Conservation (phyloP, 2,329 filamentous ascomycete species). For the Neofusicoccum ribis region DNA sequence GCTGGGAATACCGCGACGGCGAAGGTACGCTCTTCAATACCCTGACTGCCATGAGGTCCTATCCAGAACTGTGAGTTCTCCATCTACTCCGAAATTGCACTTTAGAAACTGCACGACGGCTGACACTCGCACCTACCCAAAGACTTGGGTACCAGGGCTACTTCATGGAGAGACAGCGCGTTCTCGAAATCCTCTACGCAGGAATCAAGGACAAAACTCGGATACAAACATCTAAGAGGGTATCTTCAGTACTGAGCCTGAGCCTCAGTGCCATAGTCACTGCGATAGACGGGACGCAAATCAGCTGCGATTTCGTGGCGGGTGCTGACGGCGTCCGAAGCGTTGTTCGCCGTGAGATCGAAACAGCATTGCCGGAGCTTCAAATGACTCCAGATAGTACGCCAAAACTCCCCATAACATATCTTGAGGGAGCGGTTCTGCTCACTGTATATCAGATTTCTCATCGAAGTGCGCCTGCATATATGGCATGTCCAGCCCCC, state of each 20-base stretch:
- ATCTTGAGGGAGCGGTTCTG: slow-evolving; percentile 20
- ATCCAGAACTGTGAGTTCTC: neutral
- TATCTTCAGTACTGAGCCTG: neutral
- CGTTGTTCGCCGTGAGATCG: slow-evolving; percentile 16
- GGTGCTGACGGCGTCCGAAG: slow-evolving; percentile 20
- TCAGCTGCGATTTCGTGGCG: slow-evolving; percentile 17
- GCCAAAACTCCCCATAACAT: slow-evolving; percentile 11
- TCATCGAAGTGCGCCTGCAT: slow-evolving; percentile 10
- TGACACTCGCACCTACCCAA: neutral
- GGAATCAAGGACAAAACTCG: slow-evolving; percentile 27
- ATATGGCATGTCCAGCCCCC: neutral
- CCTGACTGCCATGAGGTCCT: slow-evolving; percentile 20
- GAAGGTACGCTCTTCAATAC: slow-evolving; percentile 18
- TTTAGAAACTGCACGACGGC: too few relatives aligned
- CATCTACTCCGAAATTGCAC: too few relatives aligned
- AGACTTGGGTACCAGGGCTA: slow-evolving; percentile 15
- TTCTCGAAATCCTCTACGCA: slow-evolving; percentile 29
- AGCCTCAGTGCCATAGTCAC: neutral
- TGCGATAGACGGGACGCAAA: slow-evolving; percentile 9
- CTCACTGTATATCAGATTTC: slow-evolving; percentile 19
- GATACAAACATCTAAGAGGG: slow-evolving; percentile 23
- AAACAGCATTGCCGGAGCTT: neutral
- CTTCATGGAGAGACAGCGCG: slow-evolving; percentile 30
- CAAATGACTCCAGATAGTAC: neutral
- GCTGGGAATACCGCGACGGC: slow-evolving; percentile 11